Base-by-base conservation (phyloP, 805 yeast species). In the Wickerhamomyces xylosicus region DNA sequence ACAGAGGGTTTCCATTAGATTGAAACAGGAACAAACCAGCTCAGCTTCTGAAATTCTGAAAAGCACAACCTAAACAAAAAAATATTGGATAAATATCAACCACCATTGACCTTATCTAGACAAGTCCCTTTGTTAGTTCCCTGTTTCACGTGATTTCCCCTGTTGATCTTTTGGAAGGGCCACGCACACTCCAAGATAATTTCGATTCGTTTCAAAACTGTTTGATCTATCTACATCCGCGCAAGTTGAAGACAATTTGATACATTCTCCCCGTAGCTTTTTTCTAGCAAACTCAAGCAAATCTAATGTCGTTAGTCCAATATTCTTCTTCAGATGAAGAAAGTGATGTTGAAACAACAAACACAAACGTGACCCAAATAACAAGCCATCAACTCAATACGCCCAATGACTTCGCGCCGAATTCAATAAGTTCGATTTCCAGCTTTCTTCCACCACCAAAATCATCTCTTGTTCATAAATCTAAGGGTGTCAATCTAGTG, bases 401-500 rank as follows among this genome's bases (percentile, higher is more conserved):
- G n/a, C 8, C 4, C 29, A 25, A 25, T 11, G 5, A 5, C 13
- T 25, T 11, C 29, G 25, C n/a, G n/a, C n/a, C 16, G 17, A 16
- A 9, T 18, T 27, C 19, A 25, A 21, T 13, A 4, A 29, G 35
- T n/a, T 52, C 54, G 16, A 50, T 50, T 18, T 45, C 51, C 11
- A 46, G 44, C 21, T 52, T 49, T 40, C 43, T 52, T 3, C 56
- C 56, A 5, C 39, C 46, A 10, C 56, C 56, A 16, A 46, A 34
- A 21, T 38, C 36, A 20, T 34, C 19, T 33, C 25, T 18, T 28
- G 17, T n/a, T 10, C 20, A 33, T 11, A 36, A 16, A 35, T 19
- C 45, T 9, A 40, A 40, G 16, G 43, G 43, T 10, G 38, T 41
- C 19, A 43, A 40, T 5, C 34, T 50, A 2, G 54, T 53, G 3